A percentile compares a stretch with the other conserved stretches of the same genome.
Conservation (phyloP, 2,329 filamentous ascomycete genomes). For the Talaromyces amestolkiae region DNA sequence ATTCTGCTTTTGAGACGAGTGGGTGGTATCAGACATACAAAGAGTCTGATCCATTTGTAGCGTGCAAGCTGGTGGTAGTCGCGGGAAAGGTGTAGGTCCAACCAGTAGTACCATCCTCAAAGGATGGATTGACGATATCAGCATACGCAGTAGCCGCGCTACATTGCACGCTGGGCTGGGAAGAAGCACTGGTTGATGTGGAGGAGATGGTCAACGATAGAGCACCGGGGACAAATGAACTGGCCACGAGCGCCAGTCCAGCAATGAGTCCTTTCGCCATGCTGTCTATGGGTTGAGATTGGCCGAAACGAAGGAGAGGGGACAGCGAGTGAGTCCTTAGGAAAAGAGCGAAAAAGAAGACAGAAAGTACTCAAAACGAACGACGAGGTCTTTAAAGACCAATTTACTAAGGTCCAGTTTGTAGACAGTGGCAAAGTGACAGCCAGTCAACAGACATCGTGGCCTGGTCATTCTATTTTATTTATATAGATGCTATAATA, state of each 20-base stretch:
- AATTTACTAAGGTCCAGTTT: neutral
- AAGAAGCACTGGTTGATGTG: neutral
- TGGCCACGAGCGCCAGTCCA: neutral
- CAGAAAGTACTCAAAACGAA: neutral
- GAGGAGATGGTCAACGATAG: neutral
- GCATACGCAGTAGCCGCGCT: neutral
- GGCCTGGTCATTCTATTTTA: neutral
- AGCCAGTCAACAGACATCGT: neutral
- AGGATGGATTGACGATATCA: neutral
- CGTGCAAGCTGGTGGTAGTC: neutral
- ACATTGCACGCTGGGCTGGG: neutral
- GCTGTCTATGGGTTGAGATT: neutral
- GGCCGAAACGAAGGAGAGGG: neutral
- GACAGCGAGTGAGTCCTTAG: neutral
- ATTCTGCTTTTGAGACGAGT: neutral
- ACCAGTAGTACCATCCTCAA: neutral
- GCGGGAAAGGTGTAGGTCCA: neutral
- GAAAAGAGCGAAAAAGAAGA: neutral
- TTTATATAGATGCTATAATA: neutral
- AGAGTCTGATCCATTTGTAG: neutral
- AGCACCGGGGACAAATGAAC: slow-evolving; percentile 1
- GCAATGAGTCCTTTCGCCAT: neutral
- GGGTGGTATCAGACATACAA: neutral
- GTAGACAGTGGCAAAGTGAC: neutral
- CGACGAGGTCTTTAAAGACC: slow-evolving; percentile 6